These are phyloP conservation scores for Monilinia aucupariae DNA, from an alignment of 2,329 filamentous ascomycete genomes.

Conservation along the genomic window DNA sequence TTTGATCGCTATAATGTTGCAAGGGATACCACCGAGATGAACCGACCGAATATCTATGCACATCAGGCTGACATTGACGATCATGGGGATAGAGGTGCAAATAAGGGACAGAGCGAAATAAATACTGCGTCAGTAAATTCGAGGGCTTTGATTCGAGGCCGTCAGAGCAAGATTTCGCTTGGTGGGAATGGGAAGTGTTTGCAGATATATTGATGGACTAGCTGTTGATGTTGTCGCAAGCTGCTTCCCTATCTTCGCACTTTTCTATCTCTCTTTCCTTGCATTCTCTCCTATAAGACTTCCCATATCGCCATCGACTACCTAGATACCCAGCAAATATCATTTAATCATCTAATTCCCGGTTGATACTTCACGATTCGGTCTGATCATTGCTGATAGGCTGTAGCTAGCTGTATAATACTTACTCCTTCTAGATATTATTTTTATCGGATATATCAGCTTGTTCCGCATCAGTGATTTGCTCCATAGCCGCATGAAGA, in stretches of 20 bases:
- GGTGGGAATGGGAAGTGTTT: slow-evolving; percentile 12
- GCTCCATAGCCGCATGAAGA: too few relatives aligned
- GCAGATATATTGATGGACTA: slow-evolving; percentile 8
- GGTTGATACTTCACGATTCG: not conserved
- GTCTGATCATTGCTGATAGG: too few relatives aligned
- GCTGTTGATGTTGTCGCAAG: too few relatives aligned
- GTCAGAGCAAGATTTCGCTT: slow-evolving; percentile 11
- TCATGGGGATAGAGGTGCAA: not conserved
- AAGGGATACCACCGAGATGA: slow-evolving; percentile 31
- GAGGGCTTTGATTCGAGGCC: not conserved
- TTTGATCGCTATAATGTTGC: slow-evolving; percentile 30
- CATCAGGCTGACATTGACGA: slow-evolving; percentile 43
- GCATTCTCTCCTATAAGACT: not conserved
- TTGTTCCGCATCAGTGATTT: too few relatives aligned
- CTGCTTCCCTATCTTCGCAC: not conserved
- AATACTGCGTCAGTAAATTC: not conserved
- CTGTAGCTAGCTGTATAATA: too few relatives aligned
- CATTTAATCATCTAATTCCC: not conserved
- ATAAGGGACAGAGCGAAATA: not conserved
- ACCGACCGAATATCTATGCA: slow-evolving; percentile 27
- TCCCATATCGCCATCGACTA: not conserved
- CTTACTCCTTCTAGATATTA: too few relatives aligned
- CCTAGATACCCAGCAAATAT: not conserved
- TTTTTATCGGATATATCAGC: too few relatives aligned
- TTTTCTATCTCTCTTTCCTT: not conserved